Percentiles rank a stretch among this genome's conserved stretches.
These are phyloP conservation scores for Pyrus bretschneideri DNA, from an alignment of 306 rosid genomes.

Conservation along the genomic window DNA sequence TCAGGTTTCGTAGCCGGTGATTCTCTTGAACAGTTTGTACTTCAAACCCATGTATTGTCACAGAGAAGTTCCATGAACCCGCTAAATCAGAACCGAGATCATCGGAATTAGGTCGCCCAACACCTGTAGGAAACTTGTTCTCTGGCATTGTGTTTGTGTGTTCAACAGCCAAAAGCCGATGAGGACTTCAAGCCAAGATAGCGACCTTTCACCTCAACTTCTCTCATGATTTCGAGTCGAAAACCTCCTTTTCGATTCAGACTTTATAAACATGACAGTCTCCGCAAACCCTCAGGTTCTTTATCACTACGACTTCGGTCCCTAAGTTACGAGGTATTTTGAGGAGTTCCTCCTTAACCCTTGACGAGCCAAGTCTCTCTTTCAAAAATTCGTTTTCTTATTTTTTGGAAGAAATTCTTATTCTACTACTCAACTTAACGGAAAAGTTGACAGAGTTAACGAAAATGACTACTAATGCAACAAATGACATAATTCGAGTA, in stretches of 20 bases:
- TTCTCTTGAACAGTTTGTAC: background rate
- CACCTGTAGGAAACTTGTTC: background rate
- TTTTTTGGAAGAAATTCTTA: too few species aligned
- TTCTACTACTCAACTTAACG: too few species aligned
- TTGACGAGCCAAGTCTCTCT: too few species aligned
- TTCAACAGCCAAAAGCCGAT: background rate
- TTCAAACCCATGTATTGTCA: background rate
- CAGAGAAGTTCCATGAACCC: background rate
- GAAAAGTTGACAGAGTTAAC: too few species aligned
- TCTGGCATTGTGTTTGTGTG: background rate
- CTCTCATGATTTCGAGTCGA: background rate
- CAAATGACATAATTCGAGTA: too few species aligned
- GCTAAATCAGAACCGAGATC: background rate
- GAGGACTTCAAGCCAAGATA: background rate
- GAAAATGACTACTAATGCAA: too few species aligned
- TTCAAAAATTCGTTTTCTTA: too few species aligned
- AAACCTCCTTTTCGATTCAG: background rate
- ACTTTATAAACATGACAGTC: slow-evolving; percentile 65
- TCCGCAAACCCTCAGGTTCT: slow-evolving; percentile 76
- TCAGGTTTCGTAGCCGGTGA: background rate
- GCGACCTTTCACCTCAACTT: background rate
- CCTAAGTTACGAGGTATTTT: too few species aligned
- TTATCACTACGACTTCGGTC: slow-evolving; percentile 59
- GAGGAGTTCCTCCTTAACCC: too few species aligned
- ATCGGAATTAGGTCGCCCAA: background rate